phyloP scores from a whole-genome alignment of 345 rosid genomes.

The Adansonia digitata region DNA sequence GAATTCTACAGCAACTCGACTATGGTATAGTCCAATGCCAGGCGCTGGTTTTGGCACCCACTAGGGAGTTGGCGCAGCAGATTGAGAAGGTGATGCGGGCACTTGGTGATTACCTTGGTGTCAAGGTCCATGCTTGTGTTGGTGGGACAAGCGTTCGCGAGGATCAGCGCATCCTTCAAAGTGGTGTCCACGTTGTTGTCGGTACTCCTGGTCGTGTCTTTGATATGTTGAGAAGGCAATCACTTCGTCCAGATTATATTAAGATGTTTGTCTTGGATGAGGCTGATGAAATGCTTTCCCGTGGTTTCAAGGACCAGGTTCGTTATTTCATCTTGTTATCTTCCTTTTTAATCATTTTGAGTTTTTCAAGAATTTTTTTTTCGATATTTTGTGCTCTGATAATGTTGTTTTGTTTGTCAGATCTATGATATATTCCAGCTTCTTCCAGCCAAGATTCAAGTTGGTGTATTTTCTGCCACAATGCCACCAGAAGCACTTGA shows the following conservation, averaged over 20 bases:
- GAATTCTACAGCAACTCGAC: constrained; percentile 83
- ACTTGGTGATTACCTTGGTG: constrained; percentile 85
- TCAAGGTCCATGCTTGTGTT: constrained; percentile 89
- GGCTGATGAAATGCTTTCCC: constrained; percentile 97
- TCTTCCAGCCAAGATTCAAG: constrained; percentile 67
- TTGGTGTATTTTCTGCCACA: constrained; percentile 87
- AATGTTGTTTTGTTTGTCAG: constrained; percentile 27
- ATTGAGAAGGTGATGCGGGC: constrained; percentile 97
- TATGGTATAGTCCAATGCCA: constrained; percentile 64
- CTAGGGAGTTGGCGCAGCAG: constrained; percentile 90
- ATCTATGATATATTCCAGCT: constrained; percentile 87
- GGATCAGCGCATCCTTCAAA: constrained; percentile 82
- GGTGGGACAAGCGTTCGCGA: constrained; percentile 96
- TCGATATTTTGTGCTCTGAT: not conserved
- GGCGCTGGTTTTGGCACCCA: constrained; percentile 83
- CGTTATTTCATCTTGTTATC: constrained; percentile 1
- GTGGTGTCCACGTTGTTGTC: constrained; percentile 91
- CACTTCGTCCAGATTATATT: constrained; percentile 71
- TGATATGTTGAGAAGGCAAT: constrained; percentile 86
- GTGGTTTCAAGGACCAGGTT: constrained; percentile 95
- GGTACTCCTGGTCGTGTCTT: constrained; percentile 98
- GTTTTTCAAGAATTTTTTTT: not conserved
- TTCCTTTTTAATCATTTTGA: not conserved
- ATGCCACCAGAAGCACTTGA: constrained; percentile 94
- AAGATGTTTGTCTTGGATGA: constrained; percentile 90